Base-by-base conservation (phyloP, 108 stramenopile species). In the Fragilaria crotonensis region DNA sequence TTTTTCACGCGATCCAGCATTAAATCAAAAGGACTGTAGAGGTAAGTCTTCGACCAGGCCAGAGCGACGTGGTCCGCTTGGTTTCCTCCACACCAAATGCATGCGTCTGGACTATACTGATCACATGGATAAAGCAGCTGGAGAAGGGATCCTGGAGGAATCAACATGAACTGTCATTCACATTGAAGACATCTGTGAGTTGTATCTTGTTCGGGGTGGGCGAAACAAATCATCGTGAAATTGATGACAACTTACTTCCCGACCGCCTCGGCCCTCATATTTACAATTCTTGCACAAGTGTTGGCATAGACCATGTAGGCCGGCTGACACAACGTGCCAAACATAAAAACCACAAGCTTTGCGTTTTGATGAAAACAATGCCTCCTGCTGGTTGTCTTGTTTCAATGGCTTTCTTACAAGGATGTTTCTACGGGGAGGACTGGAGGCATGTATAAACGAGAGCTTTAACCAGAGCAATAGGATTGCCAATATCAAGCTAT, bases 191-290 rank as follows among this genome's bases (percentile, higher is more conserved):
- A 30, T 18, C 4, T 25, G 14, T 50, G 7, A 20, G 14, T n/a
- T n/a, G n/a, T n/a, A n/a, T n/a, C n/a, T n/a, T n/a, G 29, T 7
- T 11, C 11, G 19, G 22, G 29, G 53, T 11, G 22, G 5, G 25
- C 9, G 22, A 29, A 26, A 18, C 53, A 14, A 18, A 7, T 9
- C 4, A 54, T 9, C 7, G 5, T 28, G 53, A 30, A 29, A 7
- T 28, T 4, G 23, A 5, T 54, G 9, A 11, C 27, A 33, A 68
- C 60, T 46, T 66, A 56, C 25, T 63, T 59, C 36, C 7, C 36
- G 36, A 1, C 79, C 79, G 0, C 79, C 75, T 25, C 29, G 50
- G 25, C 75, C 79, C 64, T 80, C 79, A 57, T 73, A 73, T 3
- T 75, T 45, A 25, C 60, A 66, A 54, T 75, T 72, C 31, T 69